Conservation (phyloP, 768 basidiomycete genomes). For the Neoboletus subvelutipes region DNA sequence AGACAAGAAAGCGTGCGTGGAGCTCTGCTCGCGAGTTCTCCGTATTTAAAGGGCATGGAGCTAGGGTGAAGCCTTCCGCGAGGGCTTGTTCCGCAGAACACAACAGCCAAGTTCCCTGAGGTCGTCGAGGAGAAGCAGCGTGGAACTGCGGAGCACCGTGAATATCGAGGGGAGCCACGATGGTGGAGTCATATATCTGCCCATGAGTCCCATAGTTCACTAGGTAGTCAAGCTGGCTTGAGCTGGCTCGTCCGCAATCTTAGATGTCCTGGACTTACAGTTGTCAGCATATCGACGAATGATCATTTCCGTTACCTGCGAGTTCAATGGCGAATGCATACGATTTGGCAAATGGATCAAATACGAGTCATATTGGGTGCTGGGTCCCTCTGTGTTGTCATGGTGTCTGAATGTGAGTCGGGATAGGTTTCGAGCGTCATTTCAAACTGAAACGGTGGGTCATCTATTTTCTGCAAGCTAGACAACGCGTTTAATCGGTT, state of each 20-base stretch:
- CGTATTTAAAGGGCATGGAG: slow-evolving; percentile 30
- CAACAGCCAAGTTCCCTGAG: slow-evolving; percentile 19
- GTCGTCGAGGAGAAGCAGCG: slow-evolving; percentile 18
- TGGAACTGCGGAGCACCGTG: slow-evolving; percentile 24
- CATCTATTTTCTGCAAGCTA: background rate
- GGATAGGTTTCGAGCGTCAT: background rate
- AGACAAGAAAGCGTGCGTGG: slow-evolving; percentile 24
- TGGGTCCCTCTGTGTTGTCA: background rate
- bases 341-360: background rate
- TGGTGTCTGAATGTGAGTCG: background rate
- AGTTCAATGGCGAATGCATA: background rate
- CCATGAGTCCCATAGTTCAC: slow-evolving; percentile 3
- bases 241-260: slow-evolving; percentile 4
- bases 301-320: no score
- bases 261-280: background rate
- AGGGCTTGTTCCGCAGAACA: slow-evolving; percentile 22
- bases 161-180: slow-evolving; percentile 8
- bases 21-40: slow-evolving; percentile 12
- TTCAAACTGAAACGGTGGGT: background rate
- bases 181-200: slow-evolving; percentile 10
- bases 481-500: background rate
- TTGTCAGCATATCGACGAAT: background rate
- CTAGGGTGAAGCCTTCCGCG: slow-evolving; percentile 15
- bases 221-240: background rate
- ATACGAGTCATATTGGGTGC: background rate